These are phyloP conservation scores for Cladosporium colombiae DNA, from an alignment of 2,329 filamentous ascomycete species.

Conservation along the genomic window DNA sequence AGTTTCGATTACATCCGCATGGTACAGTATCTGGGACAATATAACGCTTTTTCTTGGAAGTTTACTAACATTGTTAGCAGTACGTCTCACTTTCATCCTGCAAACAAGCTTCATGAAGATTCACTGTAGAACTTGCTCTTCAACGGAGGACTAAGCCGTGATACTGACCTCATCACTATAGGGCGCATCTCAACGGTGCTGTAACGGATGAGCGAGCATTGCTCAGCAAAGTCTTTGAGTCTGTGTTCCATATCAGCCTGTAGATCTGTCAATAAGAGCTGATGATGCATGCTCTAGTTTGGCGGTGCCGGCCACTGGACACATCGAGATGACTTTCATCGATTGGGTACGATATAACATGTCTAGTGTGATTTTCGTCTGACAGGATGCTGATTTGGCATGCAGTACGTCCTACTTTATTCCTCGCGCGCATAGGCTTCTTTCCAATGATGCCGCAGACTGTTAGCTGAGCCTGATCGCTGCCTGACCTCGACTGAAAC, in stretches of 20 bases:
- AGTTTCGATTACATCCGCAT: slow-evolving; percentile 1
- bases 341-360: not conserved
- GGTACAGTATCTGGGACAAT: not conserved
- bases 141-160: too few species aligned
- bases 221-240: slow-evolving; percentile 1
- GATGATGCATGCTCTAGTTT: not conserved
- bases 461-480: not conserved
- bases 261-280: not conserved
- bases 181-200: not conserved
- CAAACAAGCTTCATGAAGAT: too few species aligned
- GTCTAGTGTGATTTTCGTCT: rapidly evolving
- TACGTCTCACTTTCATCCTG: not conserved
- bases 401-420: not conserved
- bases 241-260: not conserved
- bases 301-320: not conserved
- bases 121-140: too few species aligned
- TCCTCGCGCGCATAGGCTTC: too few species aligned
- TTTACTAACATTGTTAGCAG: not conserved
- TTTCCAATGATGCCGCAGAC: too few species aligned
- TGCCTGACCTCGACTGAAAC: not conserved
- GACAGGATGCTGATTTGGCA: not conserved
- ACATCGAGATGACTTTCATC: slow-evolving; percentile 5
- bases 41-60: not conserved
- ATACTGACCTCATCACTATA: too few species aligned
- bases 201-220: not conserved